Base-by-base conservation (phyloP, 305 asterid species). In the Nicotiana rustica region DNA sequence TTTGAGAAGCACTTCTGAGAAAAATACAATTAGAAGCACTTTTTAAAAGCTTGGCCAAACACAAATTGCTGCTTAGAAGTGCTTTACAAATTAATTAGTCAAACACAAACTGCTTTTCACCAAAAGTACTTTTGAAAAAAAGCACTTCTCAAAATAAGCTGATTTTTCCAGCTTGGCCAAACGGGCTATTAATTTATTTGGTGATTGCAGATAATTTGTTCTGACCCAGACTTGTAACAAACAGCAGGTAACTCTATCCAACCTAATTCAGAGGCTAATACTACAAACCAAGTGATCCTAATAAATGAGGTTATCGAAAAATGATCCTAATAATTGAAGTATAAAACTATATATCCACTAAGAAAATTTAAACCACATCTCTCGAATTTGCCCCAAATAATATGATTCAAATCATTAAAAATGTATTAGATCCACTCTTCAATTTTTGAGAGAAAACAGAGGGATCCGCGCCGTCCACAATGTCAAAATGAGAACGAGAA, bases 401-500 rank as follows among this genome's bases (percentile, higher is more conserved):
- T 62, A 62, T 21, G 6, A 62, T 18, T 61, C 67, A 4, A 19
- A 61, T 61, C 67, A 61, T 18, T 61, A 61, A 61, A 19, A 18
- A 61, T 10, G 35, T 35, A 62, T 62, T 62, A 62, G 67, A 62
- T 62, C 35, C 67, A 61, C 67, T 62, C 67, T 62, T 62, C 35
- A 21, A 13, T 21, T 62, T 62, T 21, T 62, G 67, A 21, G 15
- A 19, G 67, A 21, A 19, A 21, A 21, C 13, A 62, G 6, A 62
- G 35, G 29, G 67, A 62, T 0, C 17, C 15, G 3, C 7, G 31
- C 19, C 18, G 2, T 10, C 78, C 78, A 44, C 60, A 70, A 70
- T 70, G 78, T 44, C 60, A 13, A 70, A 64, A 44, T 70, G 60
- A 44, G 60, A 36, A 70, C 78, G 19, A 70, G 77, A 59, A 92